phyloP scores from a whole-genome alignment of 2,329 filamentous ascomycete species.

The Lecanicillium sp. region DNA sequence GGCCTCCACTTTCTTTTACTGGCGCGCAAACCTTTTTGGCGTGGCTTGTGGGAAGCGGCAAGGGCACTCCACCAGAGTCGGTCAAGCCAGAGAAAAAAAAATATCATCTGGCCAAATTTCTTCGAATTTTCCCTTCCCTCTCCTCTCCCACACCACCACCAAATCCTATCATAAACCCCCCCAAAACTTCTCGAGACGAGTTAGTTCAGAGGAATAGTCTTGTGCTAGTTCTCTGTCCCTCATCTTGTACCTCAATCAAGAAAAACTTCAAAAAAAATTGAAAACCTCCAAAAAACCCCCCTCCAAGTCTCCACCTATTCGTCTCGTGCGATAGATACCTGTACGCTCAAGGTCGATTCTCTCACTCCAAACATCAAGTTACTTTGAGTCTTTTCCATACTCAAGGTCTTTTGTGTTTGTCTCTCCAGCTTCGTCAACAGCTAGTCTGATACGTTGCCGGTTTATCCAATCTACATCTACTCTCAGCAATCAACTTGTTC shows the following conservation, averaged over 20 bases:
- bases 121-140: constrained; percentile 30
- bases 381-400: constrained; percentile 21
- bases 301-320: constrained; percentile 36
- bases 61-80: constrained; percentile 18
- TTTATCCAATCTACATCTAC: constrained; percentile 19
- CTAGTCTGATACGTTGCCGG: constrained; percentile 17
- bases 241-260: constrained; percentile 44
- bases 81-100: constrained; percentile 29
- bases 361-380: constrained; percentile 15
- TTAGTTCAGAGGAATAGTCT: constrained; percentile 52
- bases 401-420: constrained; percentile 26
- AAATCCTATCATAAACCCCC: constrained; percentile 43
- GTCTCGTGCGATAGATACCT: constrained; percentile 14
- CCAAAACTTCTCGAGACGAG: constrained; percentile 37
- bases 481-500: constrained; percentile 11
- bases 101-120: constrained; percentile 31
- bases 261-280: constrained; percentile 57
- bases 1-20: constrained; percentile 8
- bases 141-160: constrained; percentile 39
- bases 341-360: constrained; percentile 7
- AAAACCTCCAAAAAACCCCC: constrained; percentile 56
- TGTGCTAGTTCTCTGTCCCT: constrained; percentile 56
- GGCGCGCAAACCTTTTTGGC: constrained; percentile 9
- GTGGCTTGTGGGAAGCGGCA: constrained; percentile 11
- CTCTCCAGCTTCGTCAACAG: constrained; percentile 22